phyloP scores from a whole-genome alignment of 768 basidiomycete genomes.

The Panaeolus papilionaceus region DNA sequence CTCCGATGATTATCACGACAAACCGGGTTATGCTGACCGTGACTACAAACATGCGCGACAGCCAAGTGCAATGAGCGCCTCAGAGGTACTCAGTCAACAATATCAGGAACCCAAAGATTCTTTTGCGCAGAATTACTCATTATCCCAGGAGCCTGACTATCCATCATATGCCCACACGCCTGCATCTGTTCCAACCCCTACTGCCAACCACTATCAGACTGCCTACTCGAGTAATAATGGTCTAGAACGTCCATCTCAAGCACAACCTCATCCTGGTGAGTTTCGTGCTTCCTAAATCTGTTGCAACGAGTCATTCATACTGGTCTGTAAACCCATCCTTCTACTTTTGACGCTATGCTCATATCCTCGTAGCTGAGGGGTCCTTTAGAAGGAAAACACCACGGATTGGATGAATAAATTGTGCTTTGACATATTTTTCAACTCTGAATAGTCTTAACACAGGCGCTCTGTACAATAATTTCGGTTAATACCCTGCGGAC shows the following conservation, averaged over 20 bases:
- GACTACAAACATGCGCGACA: conserved; percentile 57
- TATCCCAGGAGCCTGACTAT: conserved; percentile 31
- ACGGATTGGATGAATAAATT: conserved; percentile 24
- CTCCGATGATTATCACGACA: conserved; percentile 46
- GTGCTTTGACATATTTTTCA: too few relatives aligned
- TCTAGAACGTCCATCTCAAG: conserved; percentile 42
- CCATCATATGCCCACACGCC: conserved; percentile 43
- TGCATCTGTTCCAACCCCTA: conserved; percentile 45
- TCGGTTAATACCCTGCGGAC: background rate
- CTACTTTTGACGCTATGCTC: conserved; percentile 10
- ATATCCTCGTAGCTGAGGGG: conserved; percentile 42
- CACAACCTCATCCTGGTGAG: conserved; percentile 56
- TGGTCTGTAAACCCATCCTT: conserved; percentile 11
- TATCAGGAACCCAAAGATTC: conserved; percentile 52
- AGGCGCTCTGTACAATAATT: background rate
- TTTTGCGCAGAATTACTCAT: conserved; percentile 41
- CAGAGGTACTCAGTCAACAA: conserved; percentile 60
- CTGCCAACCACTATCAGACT: conserved; percentile 38
- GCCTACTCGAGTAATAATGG: conserved; percentile 31
- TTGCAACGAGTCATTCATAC: conserved; percentile 26
- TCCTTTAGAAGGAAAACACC: conserved; percentile 52
- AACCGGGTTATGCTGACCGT: conserved; percentile 29
- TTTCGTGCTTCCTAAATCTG: conserved; percentile 29
- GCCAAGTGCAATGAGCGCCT: conserved; percentile 59
- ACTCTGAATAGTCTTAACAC: too few relatives aligned